phyloP scores from a whole-genome alignment of 371 early-diverging fungal genomes.

The Rhizopus sp. region DNA sequence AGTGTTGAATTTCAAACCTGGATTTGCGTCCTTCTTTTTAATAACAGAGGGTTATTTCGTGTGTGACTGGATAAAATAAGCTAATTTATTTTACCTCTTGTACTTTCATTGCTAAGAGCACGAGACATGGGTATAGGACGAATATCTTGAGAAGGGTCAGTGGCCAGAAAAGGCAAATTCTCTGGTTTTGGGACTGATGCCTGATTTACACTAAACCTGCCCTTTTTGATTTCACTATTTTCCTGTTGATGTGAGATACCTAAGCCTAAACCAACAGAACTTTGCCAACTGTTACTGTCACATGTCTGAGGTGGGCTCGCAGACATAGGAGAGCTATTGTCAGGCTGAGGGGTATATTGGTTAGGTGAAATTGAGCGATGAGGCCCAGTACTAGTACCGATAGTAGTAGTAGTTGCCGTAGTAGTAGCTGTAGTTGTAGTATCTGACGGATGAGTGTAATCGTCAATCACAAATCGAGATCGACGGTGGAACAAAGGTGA shows the following conservation, averaged over 20 bases:
- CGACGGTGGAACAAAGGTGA: conserved; percentile 16
- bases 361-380: conserved; percentile 3
- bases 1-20: conserved; percentile 7
- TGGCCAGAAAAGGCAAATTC: neutral
- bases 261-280: conserved; percentile 6
- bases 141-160: neutral
- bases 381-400: neutral
- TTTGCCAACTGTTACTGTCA: conserved; percentile 4
- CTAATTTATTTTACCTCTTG: conserved; percentile 3
- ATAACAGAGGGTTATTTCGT: neutral
- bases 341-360: neutral
- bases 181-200: neutral
- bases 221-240: conserved; percentile 40
- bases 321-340: neutral
- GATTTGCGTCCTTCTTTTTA: conserved; percentile 12
- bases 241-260: conserved; percentile 9
- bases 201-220: conserved; percentile 52
- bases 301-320: neutral
- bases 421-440: neutral
- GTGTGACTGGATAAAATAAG: conserved; percentile 6
- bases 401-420: neutral
- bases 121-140: conserved; percentile 4
- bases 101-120: conserved; percentile 6
- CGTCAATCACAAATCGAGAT: conserved; percentile 50
- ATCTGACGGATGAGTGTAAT: conserved; percentile 14